A percentile compares a stretch with the other conserved stretches of the same genome.
phyloP scores from a whole-genome alignment of 805 yeast species.

The Wickerhamiella vanderwaltii region DNA sequence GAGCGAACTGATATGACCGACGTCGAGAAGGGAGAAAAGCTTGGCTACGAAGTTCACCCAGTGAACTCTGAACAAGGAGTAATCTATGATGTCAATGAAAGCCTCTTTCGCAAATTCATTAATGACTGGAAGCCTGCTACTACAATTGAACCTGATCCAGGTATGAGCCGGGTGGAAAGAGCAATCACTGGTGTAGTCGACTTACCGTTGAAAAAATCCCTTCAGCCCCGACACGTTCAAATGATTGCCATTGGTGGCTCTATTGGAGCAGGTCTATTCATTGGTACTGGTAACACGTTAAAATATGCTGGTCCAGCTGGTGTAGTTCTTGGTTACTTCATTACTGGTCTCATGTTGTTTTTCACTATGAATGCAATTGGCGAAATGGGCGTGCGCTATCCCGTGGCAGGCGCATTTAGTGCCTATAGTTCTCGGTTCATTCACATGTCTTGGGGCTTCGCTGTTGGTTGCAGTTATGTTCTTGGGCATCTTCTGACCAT shows the following conservation, averaged over 20 bases:
- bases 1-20: too few relatives aligned
- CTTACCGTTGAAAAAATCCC: neutral
- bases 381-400: slow-evolving; percentile 56
- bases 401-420: slow-evolving; percentile 53
- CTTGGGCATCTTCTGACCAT: slow-evolving; percentile 44
- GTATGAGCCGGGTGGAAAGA: slow-evolving; percentile 25
- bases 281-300: slow-evolving; percentile 50
- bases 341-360: slow-evolving; percentile 50
- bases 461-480: slow-evolving; percentile 51
- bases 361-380: slow-evolving; percentile 58
- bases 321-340: slow-evolving; percentile 42
- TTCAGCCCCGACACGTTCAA: slow-evolving; percentile 1
- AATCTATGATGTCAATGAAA: too few relatives aligned
- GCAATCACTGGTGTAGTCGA: slow-evolving; percentile 25
- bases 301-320: slow-evolving; percentile 53
- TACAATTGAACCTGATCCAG: slow-evolving; percentile 14
- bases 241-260: slow-evolving; percentile 24
- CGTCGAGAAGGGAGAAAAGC: too few relatives aligned
- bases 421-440: slow-evolving; percentile 53
- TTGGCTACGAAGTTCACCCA: too few relatives aligned
- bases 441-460: slow-evolving; percentile 56
- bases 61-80: too few relatives aligned
- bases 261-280: slow-evolving; percentile 60
- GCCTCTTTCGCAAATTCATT: slow-evolving; percentile 1
- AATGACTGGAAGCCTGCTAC: slow-evolving; percentile 11